Base-by-base conservation (phyloP, 192 early-diverging fungal species). In the Thamnidium elegans region DNA sequence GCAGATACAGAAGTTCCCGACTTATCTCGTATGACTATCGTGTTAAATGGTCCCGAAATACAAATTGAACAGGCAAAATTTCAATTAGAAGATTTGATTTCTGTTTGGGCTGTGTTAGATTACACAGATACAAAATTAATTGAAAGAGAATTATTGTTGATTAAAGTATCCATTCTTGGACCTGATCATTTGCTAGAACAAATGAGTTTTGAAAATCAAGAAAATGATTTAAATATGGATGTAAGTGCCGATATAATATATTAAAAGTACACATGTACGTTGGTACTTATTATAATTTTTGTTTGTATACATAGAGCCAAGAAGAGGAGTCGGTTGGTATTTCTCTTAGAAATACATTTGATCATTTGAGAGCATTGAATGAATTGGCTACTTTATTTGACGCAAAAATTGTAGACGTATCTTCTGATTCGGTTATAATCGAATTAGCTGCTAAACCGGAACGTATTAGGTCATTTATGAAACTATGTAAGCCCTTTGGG, bases 71-170 rank as follows among this genome's bases (percentile, higher is more conserved):
- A 99, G 77, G 94, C 92, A 20, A 84, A 87, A 69, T 82, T 89
- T 68, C 94, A 97, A 83, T 77, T 99, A 58, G 94, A 96, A 78
- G 94, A 99, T 70, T 73, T 97, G 77, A 93, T 84, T 14, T 94
- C 94, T 14, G 92, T 99, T 20, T 97, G 94, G 93, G 95, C 95
- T 17, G 95, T 99, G 46, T 78, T 99, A 66, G 95, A 99, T 74
- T 97, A 96, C 84, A 92, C 94, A 14, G 79, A 89, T 58, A 89
- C 89, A 39, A 84, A 79, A 60, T 84, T 94, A 42, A 87, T 99
- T 21, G 90, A 97, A 79, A 84, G 96, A 52, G 96, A 99, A 77
- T 76, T 96, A 67, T 79, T 96, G 50, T 71, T 99, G 63, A 86
- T 92, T 68, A 99, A 97, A 79, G 89, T 96, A 50, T 93, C 89